Percentiles rank a stretch among this genome's conserved stretches.
phyloP scores from a whole-genome alignment of 305 asterid genomes.

The Lippia alba region DNA sequence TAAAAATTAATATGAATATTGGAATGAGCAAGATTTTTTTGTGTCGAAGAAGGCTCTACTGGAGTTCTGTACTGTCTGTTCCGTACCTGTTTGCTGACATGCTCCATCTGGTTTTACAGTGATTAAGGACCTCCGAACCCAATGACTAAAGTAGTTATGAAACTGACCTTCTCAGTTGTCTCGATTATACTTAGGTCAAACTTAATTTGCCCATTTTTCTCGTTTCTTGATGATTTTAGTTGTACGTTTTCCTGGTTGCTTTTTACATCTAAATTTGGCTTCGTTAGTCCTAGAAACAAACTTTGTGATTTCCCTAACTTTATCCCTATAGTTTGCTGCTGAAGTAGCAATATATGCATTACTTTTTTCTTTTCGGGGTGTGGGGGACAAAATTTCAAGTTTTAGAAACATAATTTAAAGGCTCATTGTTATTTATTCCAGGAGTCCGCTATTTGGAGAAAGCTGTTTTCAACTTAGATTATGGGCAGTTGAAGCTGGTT shows the following conservation, averaged over 20 bases:
- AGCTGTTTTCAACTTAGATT: conserved; percentile 91
- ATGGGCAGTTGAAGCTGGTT: conserved; percentile 91
- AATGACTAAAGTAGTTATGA: too few species aligned
- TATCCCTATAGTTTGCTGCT: not conserved
- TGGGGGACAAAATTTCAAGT: not conserved
- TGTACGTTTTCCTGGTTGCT: conserved; percentile 3
- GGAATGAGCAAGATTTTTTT: conserved; percentile 4
- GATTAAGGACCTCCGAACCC: too few species aligned
- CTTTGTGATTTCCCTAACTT: not conserved
- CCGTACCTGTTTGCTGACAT: too few species aligned
- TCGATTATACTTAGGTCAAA: conserved; percentile 14
- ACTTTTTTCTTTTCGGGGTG: too few species aligned
- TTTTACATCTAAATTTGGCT: conserved; percentile 5
- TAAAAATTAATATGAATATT: not conserved
- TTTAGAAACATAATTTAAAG: conserved; percentile 8
- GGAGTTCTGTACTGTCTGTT: not conserved
- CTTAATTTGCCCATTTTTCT: conserved; percentile 12
- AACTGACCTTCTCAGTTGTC: conserved; percentile 1
- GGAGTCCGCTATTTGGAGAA: conserved; percentile 99
- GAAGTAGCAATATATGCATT: too few species aligned
- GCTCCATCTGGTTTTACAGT: too few species aligned
- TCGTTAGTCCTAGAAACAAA: conserved; percentile 9
- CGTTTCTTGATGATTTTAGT: conserved; percentile 16
- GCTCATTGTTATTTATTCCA: conserved; percentile 42
- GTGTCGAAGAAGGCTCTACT: conserved; percentile 22